Evolutionary conservation across 179 eudicot genomes (phyloP).

Genomic region (Pouteria campechiana): DNA sequence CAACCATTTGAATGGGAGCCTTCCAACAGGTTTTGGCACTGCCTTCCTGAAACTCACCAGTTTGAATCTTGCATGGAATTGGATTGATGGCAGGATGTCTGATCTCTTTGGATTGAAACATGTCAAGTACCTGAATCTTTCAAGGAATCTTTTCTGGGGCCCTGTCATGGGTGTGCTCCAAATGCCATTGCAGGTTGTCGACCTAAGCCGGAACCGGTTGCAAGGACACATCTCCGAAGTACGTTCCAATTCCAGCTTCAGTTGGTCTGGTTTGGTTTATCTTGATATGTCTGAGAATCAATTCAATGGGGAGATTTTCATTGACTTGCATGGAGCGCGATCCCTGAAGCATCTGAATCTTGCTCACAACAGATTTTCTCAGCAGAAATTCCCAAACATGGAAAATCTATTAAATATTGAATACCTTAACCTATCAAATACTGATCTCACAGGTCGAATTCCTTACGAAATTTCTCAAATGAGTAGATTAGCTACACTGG

Average conservation of each 20-base stretch:
- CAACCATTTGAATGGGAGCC: slow-evolving; percentile 31
- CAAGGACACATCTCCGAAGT: slow-evolving; percentile 50
- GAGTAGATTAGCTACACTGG: slow-evolving; percentile 26
- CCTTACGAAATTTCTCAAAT: slow-evolving; percentile 19
- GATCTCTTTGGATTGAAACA: slow-evolving; percentile 28
- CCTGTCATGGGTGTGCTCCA: slow-evolving; percentile 33
- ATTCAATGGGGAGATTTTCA: slow-evolving; percentile 36
- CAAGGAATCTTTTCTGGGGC: slow-evolving; percentile 40
- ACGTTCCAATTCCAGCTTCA: slow-evolving; percentile 22
- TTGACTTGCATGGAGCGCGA: slow-evolving; percentile 17
- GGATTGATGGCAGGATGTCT: slow-evolving; percentile 25
- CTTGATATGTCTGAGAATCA: slow-evolving; percentile 48
- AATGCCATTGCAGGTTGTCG: slow-evolving; percentile 41
- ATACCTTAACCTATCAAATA: slow-evolving; percentile 38
- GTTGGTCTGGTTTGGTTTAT: slow-evolving; percentile 38
- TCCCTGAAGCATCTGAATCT: slow-evolving; percentile 48
- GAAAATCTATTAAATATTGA: slow-evolving; percentile 25
- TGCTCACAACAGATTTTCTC: slow-evolving; percentile 34
- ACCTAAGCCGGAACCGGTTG: slow-evolving; percentile 51
- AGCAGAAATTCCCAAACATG: slow-evolving; percentile 23
- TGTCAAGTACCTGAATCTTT: slow-evolving; percentile 22
- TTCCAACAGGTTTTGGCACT: slow-evolving; percentile 37
- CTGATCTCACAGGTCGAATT: slow-evolving; percentile 36
- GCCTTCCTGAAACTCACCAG: slow-evolving; percentile 33
- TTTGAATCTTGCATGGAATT: slow-evolving; percentile 38